Conservation (phyloP, 2,329 filamentous ascomycete species). For the Trichoderma lentiforme region DNA sequence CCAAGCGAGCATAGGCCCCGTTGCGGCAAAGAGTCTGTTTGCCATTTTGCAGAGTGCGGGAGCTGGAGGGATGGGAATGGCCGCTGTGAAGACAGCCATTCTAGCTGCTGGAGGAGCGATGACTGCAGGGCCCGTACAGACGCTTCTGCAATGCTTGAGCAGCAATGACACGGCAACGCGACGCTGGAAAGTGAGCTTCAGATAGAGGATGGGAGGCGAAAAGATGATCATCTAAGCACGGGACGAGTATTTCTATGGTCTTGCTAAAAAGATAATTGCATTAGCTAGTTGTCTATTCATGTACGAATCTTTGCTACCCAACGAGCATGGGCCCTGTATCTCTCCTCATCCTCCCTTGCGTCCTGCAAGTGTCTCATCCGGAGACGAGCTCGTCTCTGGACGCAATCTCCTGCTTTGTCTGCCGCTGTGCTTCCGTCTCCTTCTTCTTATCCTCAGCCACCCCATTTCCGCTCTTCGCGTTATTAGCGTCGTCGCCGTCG, state of each 20-base stretch:
- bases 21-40: conserved; percentile 25
- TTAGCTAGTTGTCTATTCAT: conserved; percentile 1
- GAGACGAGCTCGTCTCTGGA: conserved; percentile 20
- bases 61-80: conserved; percentile 26
- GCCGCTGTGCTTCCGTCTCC: not conserved
- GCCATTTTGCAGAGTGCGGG: conserved; percentile 33
- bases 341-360: not conserved
- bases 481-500: conserved; percentile 40
- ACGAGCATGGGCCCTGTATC: not conserved
- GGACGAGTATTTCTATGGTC: not conserved
- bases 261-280: not conserved
- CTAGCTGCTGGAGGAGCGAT: not conserved
- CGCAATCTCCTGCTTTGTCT: conserved; percentile 19
- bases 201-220: not conserved
- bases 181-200: not conserved
- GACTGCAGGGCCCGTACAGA: not conserved
- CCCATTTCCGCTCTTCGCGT: conserved; percentile 26
- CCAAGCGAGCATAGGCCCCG: conserved; percentile 24
- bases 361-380: conserved; percentile 6
- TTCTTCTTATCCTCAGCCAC: not conserved
- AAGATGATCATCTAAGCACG: not conserved
- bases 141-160: not conserved
- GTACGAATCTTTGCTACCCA: not conserved
- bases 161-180: not conserved
- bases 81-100: conserved; percentile 16